Percentiles rank a stretch among this genome's conserved stretches.
Conservation (phyloP, 78 protist genomes). For the Neovahlkampfia damariscottae region DNA sequence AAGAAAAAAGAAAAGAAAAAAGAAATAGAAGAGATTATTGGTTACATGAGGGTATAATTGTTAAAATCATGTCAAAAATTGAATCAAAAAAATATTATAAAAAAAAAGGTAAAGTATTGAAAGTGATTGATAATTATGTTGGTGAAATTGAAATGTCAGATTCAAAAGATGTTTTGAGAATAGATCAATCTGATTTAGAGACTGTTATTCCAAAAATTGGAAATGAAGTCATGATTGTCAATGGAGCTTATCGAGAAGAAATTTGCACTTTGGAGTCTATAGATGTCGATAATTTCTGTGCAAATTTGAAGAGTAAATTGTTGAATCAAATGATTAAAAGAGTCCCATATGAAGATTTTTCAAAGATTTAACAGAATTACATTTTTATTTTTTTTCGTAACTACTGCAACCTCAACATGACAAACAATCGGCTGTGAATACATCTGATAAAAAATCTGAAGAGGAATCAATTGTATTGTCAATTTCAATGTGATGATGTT, state of each 20-base stretch:
- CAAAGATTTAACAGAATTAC: too few species aligned
- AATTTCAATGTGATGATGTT: too few species aligned
- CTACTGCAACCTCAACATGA: too few species aligned
- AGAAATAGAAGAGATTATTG: background rate
- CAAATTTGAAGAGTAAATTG: too few species aligned
- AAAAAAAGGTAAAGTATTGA: background rate
- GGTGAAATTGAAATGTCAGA: background rate
- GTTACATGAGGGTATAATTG: conserved; percentile 6
- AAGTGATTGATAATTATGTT: background rate
- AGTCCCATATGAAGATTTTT: too few species aligned
- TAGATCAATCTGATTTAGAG: conserved; percentile 7
- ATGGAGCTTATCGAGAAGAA: background rate
- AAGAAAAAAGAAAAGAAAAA: conserved; percentile 1
- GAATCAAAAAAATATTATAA: background rate
- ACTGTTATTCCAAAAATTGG: conserved; percentile 26
- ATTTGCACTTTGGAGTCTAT: background rate
- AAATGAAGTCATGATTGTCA: background rate
- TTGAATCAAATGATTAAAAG: too few species aligned
- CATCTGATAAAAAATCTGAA: too few species aligned
- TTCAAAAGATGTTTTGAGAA: background rate
- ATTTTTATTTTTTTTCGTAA: too few species aligned
- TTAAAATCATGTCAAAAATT: background rate
- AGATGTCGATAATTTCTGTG: conserved; percentile 8
- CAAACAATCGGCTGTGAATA: too few species aligned
- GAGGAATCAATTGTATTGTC: too few species aligned